These are phyloP conservation scores for Lizonia empirigonia DNA, from an alignment of 2,329 filamentous ascomycete species.

Conservation along the genomic window DNA sequence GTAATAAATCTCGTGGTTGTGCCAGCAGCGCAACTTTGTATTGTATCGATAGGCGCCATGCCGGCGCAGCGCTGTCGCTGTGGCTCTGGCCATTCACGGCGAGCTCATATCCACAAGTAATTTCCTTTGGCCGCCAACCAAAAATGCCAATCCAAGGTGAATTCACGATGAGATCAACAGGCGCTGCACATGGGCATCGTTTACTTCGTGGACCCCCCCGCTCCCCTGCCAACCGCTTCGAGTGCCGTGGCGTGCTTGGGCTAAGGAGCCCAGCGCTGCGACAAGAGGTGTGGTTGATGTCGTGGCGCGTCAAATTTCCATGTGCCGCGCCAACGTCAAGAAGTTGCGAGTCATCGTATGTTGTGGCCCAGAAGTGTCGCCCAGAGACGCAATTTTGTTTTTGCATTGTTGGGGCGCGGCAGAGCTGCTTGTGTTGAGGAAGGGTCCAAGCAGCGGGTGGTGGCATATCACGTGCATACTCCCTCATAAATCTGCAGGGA, in stretches of 20 bases:
- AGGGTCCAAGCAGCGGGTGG: not conserved
- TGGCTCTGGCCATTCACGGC: slow-evolving; percentile 26
- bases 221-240: slow-evolving; percentile 19
- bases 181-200: slow-evolving; percentile 27
- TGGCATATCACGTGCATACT: slow-evolving; percentile 7
- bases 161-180: slow-evolving; percentile 33
- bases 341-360: slow-evolving; percentile 1
- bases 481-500: not conserved
- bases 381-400: not conserved
- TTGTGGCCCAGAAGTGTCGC: slow-evolving; percentile 7
- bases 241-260: slow-evolving; percentile 19
- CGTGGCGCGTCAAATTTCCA: slow-evolving; percentile 16
- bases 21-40: slow-evolving; percentile 19
- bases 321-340: slow-evolving; percentile 7
- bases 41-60: slow-evolving; percentile 28
- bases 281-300: slow-evolving; percentile 12
- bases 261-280: slow-evolving; percentile 16
- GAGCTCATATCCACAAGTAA: slow-evolving; percentile 34
- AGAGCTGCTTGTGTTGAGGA: slow-evolving; percentile 7
- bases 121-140: slow-evolving; percentile 35
- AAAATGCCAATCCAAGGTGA: slow-evolving; percentile 19
- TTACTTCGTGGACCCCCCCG: slow-evolving; percentile 15
- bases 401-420: slow-evolving; percentile 8
- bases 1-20: not conserved
- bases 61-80: slow-evolving; percentile 22